These are phyloP conservation scores for Aspergillus hortae DNA, from an alignment of 2,329 filamentous ascomycete genomes.

Conservation along the genomic window DNA sequence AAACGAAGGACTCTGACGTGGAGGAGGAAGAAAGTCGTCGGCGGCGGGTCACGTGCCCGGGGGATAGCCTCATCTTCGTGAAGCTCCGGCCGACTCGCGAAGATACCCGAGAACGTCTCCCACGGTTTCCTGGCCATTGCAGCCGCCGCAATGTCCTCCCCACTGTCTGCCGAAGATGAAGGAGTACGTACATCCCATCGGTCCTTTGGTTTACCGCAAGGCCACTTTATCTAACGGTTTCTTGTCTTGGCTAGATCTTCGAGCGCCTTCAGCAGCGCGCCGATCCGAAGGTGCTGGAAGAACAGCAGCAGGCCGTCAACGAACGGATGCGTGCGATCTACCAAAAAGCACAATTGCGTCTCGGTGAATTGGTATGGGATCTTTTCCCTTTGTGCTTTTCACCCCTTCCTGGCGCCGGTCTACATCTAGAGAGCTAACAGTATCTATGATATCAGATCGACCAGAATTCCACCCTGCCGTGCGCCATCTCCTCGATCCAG, in stretches of 20 bases:
- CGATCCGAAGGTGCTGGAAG: constrained; percentile 57
- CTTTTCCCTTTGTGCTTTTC: constrained; percentile 2
- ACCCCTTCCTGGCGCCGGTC: constrained; percentile 2
- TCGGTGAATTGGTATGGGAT: constrained; percentile 60
- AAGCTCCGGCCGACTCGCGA: constrained; percentile 11
- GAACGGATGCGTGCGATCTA: constrained; percentile 57
- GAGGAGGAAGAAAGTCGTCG: neutral
- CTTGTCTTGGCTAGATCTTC: constrained; percentile 29
- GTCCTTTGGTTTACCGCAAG: neutral
- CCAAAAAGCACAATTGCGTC: constrained; percentile 59
- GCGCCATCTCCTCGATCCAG: constrained; percentile 80
- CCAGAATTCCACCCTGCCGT: constrained; percentile 80
- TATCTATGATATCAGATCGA: constrained; percentile 55
- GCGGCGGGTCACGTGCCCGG: constrained; percentile 20
- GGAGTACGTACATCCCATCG: constrained; percentile 26
- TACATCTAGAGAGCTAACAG: neutral
- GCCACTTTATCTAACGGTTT: constrained; percentile 4
- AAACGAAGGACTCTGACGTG: neutral
- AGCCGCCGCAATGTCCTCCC: constrained; percentile 42
- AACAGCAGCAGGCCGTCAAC: constrained; percentile 59
- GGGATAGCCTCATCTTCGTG: constrained; percentile 17
- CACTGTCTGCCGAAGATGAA: constrained; percentile 40
- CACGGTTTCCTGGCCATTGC: constrained; percentile 27
- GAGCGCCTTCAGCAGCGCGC: constrained; percentile 45
- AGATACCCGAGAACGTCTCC: constrained; percentile 13